These are phyloP conservation scores for Aspergillus sclerotiicarbonarius DNA, from an alignment of 495 filamentous ascomycete species.

Conservation along the genomic window DNA sequence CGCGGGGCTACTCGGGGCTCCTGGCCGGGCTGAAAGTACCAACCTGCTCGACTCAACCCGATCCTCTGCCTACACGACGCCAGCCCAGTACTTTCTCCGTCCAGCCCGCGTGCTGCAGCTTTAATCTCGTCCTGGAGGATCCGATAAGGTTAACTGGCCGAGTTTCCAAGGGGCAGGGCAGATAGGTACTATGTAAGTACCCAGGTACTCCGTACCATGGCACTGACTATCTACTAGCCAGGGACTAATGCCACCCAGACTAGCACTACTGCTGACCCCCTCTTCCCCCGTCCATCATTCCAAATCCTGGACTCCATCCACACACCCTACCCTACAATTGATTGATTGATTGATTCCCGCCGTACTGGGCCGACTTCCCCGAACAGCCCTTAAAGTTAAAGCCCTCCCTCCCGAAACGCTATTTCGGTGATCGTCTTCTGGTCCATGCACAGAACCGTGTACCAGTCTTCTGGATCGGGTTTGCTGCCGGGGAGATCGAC, in stretches of 20 bases:
- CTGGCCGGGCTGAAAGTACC: constrained; percentile 1
- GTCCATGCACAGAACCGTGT: constrained; percentile 2
- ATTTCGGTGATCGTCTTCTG: constrained; percentile 5
- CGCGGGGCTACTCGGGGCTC: constrained; percentile 12
- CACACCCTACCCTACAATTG: background rate
- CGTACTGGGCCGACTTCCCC: constrained; percentile 1
- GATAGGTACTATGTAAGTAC: constrained; percentile 1
- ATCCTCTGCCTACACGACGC: no score
- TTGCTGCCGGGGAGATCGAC: background rate
- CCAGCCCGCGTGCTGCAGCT: constrained; percentile 1
- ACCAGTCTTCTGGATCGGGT: background rate
- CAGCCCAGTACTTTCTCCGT: background rate
- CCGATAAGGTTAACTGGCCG: constrained; percentile 24
- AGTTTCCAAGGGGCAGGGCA: constrained; percentile 14
- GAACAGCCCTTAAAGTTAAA: constrained; percentile 5
- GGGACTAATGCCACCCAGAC: background rate
- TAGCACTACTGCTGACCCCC: background rate
- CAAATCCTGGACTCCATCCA: constrained; percentile 12
- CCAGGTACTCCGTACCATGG: background rate
- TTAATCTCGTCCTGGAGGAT: constrained; percentile 2
- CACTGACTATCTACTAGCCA: background rate
- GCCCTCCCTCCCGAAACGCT: constrained; percentile 9
- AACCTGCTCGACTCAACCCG: background rate
- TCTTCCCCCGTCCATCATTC: constrained; percentile 10
- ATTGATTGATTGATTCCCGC: constrained; percentile 3